A percentile compares a stretch with the other conserved stretches of the same genome.
These are phyloP conservation scores for Phialophora verrucosa DNA, from an alignment of 2,329 filamentous ascomycete species.

Conservation along the genomic window DNA sequence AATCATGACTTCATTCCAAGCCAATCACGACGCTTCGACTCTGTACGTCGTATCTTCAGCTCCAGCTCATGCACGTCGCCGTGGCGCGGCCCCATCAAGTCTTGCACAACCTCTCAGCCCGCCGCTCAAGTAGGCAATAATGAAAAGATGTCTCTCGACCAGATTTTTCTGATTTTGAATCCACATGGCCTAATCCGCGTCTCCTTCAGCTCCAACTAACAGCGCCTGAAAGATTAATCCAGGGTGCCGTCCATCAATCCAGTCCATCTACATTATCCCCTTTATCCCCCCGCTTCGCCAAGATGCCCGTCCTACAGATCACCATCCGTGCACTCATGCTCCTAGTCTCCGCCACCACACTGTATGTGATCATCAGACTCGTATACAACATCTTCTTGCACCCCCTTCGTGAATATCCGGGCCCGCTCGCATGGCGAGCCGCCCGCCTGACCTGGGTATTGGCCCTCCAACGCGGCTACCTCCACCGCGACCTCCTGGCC, in stretches of 20 bases:
- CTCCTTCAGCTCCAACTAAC: background rate
- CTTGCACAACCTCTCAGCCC: background rate
- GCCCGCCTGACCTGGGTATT: constrained; percentile 26
- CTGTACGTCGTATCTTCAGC: background rate
- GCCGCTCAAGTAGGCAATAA: constrained; percentile 1
- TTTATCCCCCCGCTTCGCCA: too few species aligned
- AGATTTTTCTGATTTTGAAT: background rate
- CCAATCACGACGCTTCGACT: background rate
- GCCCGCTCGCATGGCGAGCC: constrained; percentile 47
- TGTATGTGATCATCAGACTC: background rate
- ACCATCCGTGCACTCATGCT: background rate
- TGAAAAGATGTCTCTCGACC: background rate
- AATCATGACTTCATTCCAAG: background rate
- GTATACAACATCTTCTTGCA: constrained; percentile 39
- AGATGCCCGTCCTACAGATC: background rate
- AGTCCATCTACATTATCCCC: background rate
- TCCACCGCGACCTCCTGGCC: constrained; percentile 45
- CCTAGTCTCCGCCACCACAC: background rate
- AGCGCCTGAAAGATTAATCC: too few species aligned
- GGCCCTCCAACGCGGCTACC: constrained; percentile 45
- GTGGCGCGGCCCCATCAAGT: background rate
- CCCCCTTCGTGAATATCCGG: constrained; percentile 40
- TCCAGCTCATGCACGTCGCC: background rate
- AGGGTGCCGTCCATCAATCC: background rate
- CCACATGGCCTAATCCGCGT: background rate